Evolutionary conservation across 352 stramenopile genomes (phyloP).

Genomic region (Pythium periplocum): DNA sequence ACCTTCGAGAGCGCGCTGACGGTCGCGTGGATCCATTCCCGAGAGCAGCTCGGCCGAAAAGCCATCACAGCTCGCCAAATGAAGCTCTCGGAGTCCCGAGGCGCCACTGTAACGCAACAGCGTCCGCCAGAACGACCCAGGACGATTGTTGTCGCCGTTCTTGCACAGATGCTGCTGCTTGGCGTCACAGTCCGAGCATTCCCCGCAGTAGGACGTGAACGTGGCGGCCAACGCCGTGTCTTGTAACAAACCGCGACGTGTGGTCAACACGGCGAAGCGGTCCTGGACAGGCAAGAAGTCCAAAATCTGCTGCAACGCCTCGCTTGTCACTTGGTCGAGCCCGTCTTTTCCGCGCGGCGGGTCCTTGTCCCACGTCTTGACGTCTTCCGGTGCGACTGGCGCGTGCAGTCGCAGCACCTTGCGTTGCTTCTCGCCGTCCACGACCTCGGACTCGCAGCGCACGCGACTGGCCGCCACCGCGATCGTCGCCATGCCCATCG

Average conservation of each 20-base stretch:
- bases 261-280: constrained; percentile 51
- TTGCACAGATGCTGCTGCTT: constrained; percentile 43
- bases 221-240: constrained; percentile 34
- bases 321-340: constrained; percentile 18
- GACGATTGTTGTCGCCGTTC: constrained; percentile 20
- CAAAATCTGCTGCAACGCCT: constrained; percentile 56
- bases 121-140: constrained; percentile 44
- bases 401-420: neutral
- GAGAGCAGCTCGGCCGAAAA: constrained; percentile 39
- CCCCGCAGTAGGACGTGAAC: constrained; percentile 58
- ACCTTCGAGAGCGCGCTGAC: constrained; percentile 22
- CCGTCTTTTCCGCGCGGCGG: neutral
- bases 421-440: neutral
- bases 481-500: neutral
- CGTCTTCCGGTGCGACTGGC: neutral
- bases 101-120: constrained; percentile 33
- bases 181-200: constrained; percentile 38
- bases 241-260: constrained; percentile 26
- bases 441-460: neutral
- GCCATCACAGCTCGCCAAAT: constrained; percentile 41
- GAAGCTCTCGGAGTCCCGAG: constrained; percentile 34
- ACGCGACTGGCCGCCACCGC: neutral
- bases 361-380: neutral
- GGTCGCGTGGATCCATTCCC: constrained; percentile 11
- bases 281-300: constrained; percentile 50